phyloP scores from a whole-genome alignment of 192 early-diverging fungal species.

The Geranomyces variabilis region DNA sequence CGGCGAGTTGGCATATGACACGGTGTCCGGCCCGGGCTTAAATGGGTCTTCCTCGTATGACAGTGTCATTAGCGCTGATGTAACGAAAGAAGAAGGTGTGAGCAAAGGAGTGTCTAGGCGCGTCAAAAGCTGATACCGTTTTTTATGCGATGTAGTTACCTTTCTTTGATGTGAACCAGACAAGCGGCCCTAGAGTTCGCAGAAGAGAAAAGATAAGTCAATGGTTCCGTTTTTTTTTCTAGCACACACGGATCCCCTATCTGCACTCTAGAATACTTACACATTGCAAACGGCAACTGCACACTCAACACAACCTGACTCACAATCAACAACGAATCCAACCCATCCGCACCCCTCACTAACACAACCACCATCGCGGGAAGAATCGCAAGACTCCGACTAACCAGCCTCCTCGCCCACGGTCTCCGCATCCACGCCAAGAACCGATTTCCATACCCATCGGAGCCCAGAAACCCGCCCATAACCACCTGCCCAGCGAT shows the following conservation, averaged over 20 bases:
- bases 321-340: conserved; percentile 64
- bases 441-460: neutral
- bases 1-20: neutral
- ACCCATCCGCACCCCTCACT: conserved; percentile 59
- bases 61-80: neutral
- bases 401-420: conserved; percentile 70
- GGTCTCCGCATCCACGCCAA: conserved; percentile 32
- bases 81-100: neutral
- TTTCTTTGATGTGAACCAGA: conserved; percentile 59
- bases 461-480: conserved; percentile 66
- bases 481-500: conserved; percentile 82
- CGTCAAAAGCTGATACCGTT: no score
- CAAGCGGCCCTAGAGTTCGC: conserved; percentile 51
- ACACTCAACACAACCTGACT: conserved; percentile 77
- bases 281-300: conserved; percentile 80
- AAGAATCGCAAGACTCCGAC: conserved; percentile 69
- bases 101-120: neutral
- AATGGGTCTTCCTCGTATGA: neutral
- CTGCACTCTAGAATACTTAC: no score
- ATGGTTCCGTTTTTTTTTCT: no score
- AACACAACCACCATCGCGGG: conserved; percentile 74
- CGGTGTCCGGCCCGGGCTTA: conserved; percentile 1
- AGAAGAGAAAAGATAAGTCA: no score
- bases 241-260: no score
- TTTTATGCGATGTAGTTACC: no score